phyloP scores from a whole-genome alignment of 768 basidiomycete genomes.

The Hemileccinum impolitum region DNA sequence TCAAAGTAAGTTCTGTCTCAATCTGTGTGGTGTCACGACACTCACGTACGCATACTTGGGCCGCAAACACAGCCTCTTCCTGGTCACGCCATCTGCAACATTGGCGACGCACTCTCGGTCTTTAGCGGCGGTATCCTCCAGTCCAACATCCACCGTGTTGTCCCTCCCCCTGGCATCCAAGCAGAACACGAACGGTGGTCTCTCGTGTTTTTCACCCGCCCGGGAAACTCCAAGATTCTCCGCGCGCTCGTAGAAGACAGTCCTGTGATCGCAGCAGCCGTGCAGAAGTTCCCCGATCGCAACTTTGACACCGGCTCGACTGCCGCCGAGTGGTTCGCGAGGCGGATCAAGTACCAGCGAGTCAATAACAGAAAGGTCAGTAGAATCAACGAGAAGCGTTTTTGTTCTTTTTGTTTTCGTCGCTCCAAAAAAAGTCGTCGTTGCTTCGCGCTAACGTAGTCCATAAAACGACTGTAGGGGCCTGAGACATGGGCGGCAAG shows the following conservation, averaged over 20 bases:
- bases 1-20: constrained; percentile 41
- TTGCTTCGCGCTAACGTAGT: no score
- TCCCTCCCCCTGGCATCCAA: constrained; percentile 61
- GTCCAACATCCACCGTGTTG: constrained; percentile 62
- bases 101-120: constrained; percentile 59
- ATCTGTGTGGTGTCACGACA: not conserved
- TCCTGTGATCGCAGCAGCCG: constrained; percentile 44
- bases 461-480: no score
- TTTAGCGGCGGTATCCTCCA: constrained; percentile 63
- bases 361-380: constrained; percentile 43
- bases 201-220: constrained; percentile 65
- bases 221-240: constrained; percentile 50
- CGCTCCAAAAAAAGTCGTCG: no score
- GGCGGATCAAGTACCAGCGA: constrained; percentile 39
- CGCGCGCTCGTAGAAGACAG: constrained; percentile 53
- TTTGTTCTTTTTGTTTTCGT: no score
- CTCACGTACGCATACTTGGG: no score
- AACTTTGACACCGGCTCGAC: constrained; percentile 36
- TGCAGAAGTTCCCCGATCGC: constrained; percentile 35
- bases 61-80: constrained; percentile 43
- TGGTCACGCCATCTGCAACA: constrained; percentile 56
- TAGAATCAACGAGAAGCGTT: constrained; percentile 6
- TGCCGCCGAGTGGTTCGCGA: constrained; percentile 39
- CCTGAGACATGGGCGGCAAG: no score
- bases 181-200: constrained; percentile 56